A percentile compares a stretch with the other conserved stretches of the same genome.
Conservation (phyloP, 2,329 filamentous ascomycete species). For the Colletotrichum sp. region DNA sequence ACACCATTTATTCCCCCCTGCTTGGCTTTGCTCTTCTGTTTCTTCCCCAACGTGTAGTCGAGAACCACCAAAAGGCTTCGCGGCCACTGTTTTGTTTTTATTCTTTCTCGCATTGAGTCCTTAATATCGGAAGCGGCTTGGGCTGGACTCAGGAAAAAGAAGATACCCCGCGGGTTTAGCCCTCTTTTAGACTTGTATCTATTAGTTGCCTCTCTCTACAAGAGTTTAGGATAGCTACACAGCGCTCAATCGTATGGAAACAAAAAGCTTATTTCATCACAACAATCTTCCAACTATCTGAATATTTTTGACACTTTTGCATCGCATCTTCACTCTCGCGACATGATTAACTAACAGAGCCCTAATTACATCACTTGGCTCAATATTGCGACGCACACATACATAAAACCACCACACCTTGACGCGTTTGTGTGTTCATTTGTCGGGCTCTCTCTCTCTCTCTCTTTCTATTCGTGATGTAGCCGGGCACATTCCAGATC, state of each 20-base stretch:
- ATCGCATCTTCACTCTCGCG: neutral
- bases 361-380: neutral
- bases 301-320: neutral
- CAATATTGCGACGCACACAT: neutral
- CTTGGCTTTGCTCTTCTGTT: neutral
- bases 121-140: neutral
- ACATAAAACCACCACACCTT: neutral
- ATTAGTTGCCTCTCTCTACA: neutral
- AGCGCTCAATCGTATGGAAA: neutral
- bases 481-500: slow-evolving; percentile 12
- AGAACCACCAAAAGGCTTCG: neutral
- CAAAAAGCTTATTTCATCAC: neutral
- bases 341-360: neutral
- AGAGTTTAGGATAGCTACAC: neutral
- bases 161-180: slow-evolving; percentile 20
- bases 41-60: neutral
- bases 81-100: neutral
- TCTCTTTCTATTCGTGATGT: neutral
- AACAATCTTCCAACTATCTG: neutral
- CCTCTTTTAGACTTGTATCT: slow-evolving; percentile 15
- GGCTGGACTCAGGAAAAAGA: slow-evolving; percentile 20
- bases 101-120: neutral
- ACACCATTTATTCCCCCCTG: neutral
- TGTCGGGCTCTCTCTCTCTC: neutral
- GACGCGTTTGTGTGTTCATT: neutral